Evolutionary conservation across 2,329 filamentous ascomycete species (phyloP).

Genomic region (Ceratocystis cubensis): DNA sequence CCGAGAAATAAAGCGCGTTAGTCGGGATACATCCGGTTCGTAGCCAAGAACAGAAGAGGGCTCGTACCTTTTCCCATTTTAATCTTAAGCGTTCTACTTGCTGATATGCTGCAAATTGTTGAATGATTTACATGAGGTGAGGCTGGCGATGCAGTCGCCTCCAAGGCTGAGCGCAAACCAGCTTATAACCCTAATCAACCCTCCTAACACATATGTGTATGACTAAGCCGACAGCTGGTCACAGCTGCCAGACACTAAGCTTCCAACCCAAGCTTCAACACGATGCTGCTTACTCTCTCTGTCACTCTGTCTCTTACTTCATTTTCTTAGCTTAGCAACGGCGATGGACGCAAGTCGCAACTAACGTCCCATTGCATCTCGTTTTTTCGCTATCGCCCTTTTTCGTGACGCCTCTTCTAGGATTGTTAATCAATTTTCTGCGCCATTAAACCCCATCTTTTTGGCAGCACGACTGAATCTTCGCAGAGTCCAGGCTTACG

Average conservation of each 20-base stretch:
- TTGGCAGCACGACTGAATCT: background rate
- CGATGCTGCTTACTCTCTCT: background rate
- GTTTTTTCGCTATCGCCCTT: background rate
- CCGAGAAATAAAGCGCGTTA: constrained; percentile 3
- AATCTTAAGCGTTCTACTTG: background rate
- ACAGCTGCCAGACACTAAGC: background rate
- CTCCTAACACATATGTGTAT: no score
- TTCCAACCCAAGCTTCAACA: background rate
- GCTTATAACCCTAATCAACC: background rate
- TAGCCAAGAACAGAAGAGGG: no score
- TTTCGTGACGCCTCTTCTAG: background rate
- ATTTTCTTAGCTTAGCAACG: background rate
- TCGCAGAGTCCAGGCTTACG: background rate
- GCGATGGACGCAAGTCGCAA: background rate
- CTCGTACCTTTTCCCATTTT: constrained; percentile 22
- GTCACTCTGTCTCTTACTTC: background rate
- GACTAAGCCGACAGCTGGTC: background rate
- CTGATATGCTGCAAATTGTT: background rate
- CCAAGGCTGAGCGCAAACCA: background rate
- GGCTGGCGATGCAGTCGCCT: background rate
- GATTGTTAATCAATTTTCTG: background rate
- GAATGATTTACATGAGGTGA: background rate
- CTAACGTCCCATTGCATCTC: background rate
- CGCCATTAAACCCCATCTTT: background rate
- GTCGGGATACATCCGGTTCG: no score